Base-by-base conservation (phyloP, 345 rosid genomes). In the Heritiera fomes region DNA sequence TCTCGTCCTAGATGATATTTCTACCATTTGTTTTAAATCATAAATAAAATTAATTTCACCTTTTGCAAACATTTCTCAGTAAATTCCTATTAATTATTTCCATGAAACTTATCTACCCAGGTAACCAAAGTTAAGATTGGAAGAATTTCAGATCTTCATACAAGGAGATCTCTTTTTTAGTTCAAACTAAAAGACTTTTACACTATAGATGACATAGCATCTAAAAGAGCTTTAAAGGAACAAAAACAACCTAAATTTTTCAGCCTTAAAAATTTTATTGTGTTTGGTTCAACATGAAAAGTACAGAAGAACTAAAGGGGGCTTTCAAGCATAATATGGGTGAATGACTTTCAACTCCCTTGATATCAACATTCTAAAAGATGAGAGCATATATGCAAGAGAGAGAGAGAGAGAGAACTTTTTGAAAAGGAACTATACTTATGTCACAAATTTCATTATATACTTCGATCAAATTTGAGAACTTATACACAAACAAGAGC, bases 281-380 rank as follows among this genome's bases (percentile, higher is more conserved):
- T 47, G 18, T 28, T 20, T 71, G 59, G 45, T 71, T n/a, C 59
- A 49, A 30, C 30, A 71, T 34, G 38, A 34, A 34, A 34, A 5
- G 30, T 18, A 8, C 17, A 14, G 34, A 43, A 71, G 75, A 71
- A 71, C 7, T 30, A 49, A 71, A 15, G 75, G 45, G 60, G 41
- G 7, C 17, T 71, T 49, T 50, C 75, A 71, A 50, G 43, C 28
- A 2, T 14, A 71, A 3, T 28, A 20, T 13, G 20, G 11, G 40
- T 7, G 75, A 49, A 71, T 71, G 43, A 71, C 14, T 69, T 71
- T 43, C 74, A 70, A 23, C 15, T 28, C 41, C 59, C 74, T 49
- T 20, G 73, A 69, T 20, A 46, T 69, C 73, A 46, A 23, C 55
- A 69, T 46, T 34, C 56, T 69, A 47, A 46, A 69, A 46, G 56